Evolutionary conservation across 495 filamentous ascomycete species (phyloP).

Genomic region (Letharia lupina): DNA sequence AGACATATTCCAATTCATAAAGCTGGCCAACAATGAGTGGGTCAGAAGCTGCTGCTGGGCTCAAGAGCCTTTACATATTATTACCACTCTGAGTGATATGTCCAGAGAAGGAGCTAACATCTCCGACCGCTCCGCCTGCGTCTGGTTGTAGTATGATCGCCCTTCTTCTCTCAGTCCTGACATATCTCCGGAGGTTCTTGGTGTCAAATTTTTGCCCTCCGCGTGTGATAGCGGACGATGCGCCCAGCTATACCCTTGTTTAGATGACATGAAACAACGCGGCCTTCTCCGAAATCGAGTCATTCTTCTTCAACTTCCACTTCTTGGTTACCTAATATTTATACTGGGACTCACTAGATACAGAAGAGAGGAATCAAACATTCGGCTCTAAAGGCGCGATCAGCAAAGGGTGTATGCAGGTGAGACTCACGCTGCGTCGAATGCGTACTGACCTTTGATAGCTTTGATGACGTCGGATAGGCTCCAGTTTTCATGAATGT

Average conservation of each 20-base stretch:
- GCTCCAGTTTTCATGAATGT: conserved; percentile 28
- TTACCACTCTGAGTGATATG: conserved; percentile 24
- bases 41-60: conserved; percentile 11
- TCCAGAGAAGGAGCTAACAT: conserved; percentile 24
- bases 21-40: conserved; percentile 19
- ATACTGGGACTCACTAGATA: conserved; percentile 32
- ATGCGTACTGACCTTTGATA: conserved; percentile 30
- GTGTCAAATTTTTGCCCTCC: conserved; percentile 25
- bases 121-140: conserved; percentile 14
- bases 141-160: conserved; percentile 11
- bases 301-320: conserved; percentile 35
- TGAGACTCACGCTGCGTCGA: conserved; percentile 33
- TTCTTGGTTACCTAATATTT: conserved; percentile 35
- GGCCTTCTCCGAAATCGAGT: conserved; percentile 26
- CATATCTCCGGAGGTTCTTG: conserved; percentile 32
- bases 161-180: conserved; percentile 26
- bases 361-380: conserved; percentile 6
- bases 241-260: conserved; percentile 26
- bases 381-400: background rate
- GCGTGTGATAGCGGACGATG: conserved; percentile 24
- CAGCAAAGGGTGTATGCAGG: conserved; percentile 5
- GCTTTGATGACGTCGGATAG: conserved; percentile 26
- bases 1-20: conserved; percentile 32
- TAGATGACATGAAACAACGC: conserved; percentile 19
- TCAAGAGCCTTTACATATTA: conserved; percentile 20